Base-by-base conservation (phyloP, 176 grass and related monocot species). In the Triticum dicoccoides region DNA sequence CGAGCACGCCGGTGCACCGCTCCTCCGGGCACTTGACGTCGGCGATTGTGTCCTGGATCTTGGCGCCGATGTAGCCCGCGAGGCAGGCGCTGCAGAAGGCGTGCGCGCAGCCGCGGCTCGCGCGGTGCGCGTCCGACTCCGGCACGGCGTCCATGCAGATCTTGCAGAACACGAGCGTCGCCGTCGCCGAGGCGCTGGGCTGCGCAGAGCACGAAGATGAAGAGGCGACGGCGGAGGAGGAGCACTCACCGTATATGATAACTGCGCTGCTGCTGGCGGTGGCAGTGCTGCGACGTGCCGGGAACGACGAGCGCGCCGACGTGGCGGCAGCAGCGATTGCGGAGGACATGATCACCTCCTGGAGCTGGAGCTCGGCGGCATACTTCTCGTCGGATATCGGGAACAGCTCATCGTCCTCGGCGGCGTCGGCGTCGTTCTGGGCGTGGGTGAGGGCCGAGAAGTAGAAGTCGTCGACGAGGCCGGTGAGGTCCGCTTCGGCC, bases 331-430 rank as follows among this genome's bases (percentile, higher is more conserved):
- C 80, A 4, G 49, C 68, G 18, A 74, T 10, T 17, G 73, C 42
- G 21, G 85, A 84, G 34, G 84, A 89, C 76, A 90, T 37, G 34
- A 92, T 78, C 23, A 92, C 93, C 71, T 95, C 90, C 45, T 92
- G 93, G 1, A 95, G 54, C 69, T 92, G 90, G 44, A 92, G 93
- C 79, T 91, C 88, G 15, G n/a, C 3, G 33, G 94, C 87, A 63
- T 93, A 91, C 64, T 91, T 93, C 73, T 95, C 94, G 72, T 93
- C 91, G 6, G 91, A 89, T 42, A 93, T 95, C 47, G 91, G 91
- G 65, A 91, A 87, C 25, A 93, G 73, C 35, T 91, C 91, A 32
- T 85, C 86, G 35, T 37, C 89, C 14, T 70, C 81, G 11, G 15
- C 45, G 5, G 61, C 47, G 32, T 88, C 89, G 35, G 30, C 64